A percentile compares a stretch with the other conserved stretches of the same genome.
Evolutionary conservation across 1,284 basidiomycete species (phyloP).

Genomic region (Lentinula novae-zelandiae): DNA sequence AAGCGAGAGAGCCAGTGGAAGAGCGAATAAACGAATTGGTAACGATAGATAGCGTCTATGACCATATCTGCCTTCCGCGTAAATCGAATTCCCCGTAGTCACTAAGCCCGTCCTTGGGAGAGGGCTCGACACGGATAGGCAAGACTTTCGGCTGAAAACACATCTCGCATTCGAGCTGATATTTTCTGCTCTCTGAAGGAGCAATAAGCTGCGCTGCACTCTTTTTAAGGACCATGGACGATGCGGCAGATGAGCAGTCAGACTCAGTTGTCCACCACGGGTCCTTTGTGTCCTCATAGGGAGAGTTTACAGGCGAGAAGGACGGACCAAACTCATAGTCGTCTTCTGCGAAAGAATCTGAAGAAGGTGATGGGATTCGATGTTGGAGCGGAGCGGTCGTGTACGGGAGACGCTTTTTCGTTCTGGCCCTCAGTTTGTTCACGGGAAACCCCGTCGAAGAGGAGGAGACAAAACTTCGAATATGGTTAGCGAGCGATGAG

Average conservation of each 20-base stretch:
- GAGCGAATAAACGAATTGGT: too few relatives aligned
- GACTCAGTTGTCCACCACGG: conserved; percentile 3
- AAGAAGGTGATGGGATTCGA: neutral
- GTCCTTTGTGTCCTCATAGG: neutral
- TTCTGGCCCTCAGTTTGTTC: neutral
- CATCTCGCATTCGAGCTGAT: neutral
- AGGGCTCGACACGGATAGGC: neutral
- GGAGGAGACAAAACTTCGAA: neutral
- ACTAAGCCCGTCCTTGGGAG: neutral
- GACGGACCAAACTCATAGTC: neutral
- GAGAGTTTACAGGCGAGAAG: neutral
- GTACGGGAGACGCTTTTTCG: neutral
- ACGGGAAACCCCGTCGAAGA: neutral
- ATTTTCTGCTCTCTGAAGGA: neutral
- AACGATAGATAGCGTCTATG: too few relatives aligned
- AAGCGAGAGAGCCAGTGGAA: neutral
- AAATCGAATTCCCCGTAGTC: neutral
- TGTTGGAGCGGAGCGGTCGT: neutral
- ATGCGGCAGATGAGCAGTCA: neutral
- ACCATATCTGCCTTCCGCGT: neutral
- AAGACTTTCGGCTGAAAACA: neutral
- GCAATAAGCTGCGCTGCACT: conserved; percentile 1
- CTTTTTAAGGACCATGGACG: neutral
- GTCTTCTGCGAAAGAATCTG: neutral
- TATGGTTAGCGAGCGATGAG: neutral